Evolutionary conservation across 345 rosid species (phyloP).

Genomic region (Erodium maritimum): DNA sequence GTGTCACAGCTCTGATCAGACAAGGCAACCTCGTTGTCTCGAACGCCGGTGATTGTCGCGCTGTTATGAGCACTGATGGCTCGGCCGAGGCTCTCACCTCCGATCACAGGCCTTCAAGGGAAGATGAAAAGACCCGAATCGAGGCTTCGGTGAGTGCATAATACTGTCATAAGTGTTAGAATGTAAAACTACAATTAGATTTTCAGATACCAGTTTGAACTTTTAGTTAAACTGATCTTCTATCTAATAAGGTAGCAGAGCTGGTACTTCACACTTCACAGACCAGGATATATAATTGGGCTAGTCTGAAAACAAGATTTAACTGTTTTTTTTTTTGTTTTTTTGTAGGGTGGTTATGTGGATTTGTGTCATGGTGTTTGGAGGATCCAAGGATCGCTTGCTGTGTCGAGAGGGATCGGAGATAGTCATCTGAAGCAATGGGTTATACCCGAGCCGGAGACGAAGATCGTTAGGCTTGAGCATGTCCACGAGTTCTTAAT

Average conservation of each 20-base stretch:
- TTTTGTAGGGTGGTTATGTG: slow-evolving; percentile 68
- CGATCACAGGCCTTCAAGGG: slow-evolving; percentile 75
- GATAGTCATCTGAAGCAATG: slow-evolving; percentile 62
- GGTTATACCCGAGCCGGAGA: slow-evolving; percentile 90
- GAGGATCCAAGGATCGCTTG: slow-evolving; percentile 86
- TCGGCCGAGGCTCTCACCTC: slow-evolving; percentile 65
- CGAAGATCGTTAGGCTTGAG: slow-evolving; percentile 31
- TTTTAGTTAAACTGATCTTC: too few species aligned
- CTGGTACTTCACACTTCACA: too few species aligned
- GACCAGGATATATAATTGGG: too few species aligned
- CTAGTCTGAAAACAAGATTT: not conserved
- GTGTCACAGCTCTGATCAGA: slow-evolving; percentile 65
- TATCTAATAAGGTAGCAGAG: too few species aligned
- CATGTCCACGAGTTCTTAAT: slow-evolving; percentile 67
- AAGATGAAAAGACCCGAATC: slow-evolving; percentile 64
- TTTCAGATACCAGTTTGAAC: too few species aligned
- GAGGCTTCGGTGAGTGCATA: slow-evolving; percentile 40
- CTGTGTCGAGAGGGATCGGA: slow-evolving; percentile 81
- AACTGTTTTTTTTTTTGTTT: slow-evolving; percentile 7
- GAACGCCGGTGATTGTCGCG: slow-evolving; percentile 87
- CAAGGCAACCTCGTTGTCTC: slow-evolving; percentile 67
- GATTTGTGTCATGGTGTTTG: slow-evolving; percentile 63
- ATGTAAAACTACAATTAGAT: too few species aligned
- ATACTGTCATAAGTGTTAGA: too few species aligned
- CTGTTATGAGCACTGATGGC: slow-evolving; percentile 74